phyloP scores from a whole-genome alignment of 2,329 filamentous ascomycete genomes.

The Aspergillus sp. region DNA sequence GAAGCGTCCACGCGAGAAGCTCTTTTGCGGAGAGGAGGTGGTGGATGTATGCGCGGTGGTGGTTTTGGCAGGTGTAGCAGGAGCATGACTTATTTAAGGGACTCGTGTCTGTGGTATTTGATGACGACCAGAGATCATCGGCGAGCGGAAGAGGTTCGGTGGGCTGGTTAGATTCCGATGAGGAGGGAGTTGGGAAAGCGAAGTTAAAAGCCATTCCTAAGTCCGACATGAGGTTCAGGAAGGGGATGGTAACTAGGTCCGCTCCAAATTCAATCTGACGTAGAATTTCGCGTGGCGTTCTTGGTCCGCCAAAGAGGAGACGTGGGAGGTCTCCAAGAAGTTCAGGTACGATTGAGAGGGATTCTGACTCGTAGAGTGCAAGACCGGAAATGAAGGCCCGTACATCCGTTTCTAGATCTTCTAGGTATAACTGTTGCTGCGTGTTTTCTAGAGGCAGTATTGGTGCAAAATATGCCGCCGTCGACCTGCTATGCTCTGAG shows the following conservation, averaged over 20 bases:
- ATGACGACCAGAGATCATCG: constrained; percentile 71
- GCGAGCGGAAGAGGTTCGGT: constrained; percentile 56
- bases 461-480: constrained; percentile 60
- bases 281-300: constrained; percentile 74
- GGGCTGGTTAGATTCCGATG: constrained; percentile 6
- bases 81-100: constrained; percentile 65
- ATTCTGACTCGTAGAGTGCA: constrained; percentile 73
- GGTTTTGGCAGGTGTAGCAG: constrained; percentile 81
- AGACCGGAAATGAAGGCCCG: constrained; percentile 62
- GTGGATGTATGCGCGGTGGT: constrained; percentile 83
- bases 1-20: constrained; percentile 92
- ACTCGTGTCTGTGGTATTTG: constrained; percentile 60
- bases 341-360: constrained; percentile 66
- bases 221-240: constrained; percentile 73
- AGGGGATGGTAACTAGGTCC: constrained; percentile 76
- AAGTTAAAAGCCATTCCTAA: constrained; percentile 83
- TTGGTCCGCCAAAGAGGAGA: constrained; percentile 69
- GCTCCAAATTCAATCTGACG: constrained; percentile 73
- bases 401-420: constrained; percentile 67
- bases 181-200: constrained; percentile 58
- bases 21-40: constrained; percentile 88
- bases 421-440: constrained; percentile 77
- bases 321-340: constrained; percentile 66
- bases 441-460: constrained; percentile 73
- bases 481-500: constrained; percentile 24